Percentiles rank a stretch among this genome's conserved stretches.
Evolutionary conservation across 768 basidiomycete species (phyloP).

Genomic region (Suillus hirtellus): DNA sequence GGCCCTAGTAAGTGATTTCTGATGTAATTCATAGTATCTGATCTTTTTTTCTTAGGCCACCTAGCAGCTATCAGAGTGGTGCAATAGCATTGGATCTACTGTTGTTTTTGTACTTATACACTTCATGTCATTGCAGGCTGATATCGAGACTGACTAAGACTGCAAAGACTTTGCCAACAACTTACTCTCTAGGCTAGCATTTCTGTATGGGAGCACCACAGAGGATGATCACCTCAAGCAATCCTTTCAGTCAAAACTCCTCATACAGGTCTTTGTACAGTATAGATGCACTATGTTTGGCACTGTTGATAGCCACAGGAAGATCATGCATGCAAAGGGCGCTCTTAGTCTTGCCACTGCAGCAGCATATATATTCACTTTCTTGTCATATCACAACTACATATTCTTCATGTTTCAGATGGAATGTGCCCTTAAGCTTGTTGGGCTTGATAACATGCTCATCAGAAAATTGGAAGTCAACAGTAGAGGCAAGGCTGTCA

Average conservation of each 20-base stretch:
- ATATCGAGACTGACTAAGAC: background rate
- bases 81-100: slow-evolving; percentile 11
- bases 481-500: background rate
- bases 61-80: slow-evolving; percentile 14
- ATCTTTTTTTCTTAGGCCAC: background rate
- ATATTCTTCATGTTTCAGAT: slow-evolving; percentile 10
- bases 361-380: slow-evolving; percentile 5
- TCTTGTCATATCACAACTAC: background rate
- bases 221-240: background rate
- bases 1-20: background rate
- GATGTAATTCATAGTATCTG: slow-evolving; percentile 7
- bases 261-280: slow-evolving; percentile 13
- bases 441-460: background rate
- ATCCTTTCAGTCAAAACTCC: slow-evolving; percentile 1
- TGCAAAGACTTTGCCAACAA: no score
- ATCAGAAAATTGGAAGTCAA: background rate
- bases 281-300: background rate
- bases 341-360: slow-evolving; percentile 9
- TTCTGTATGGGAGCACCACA: background rate
- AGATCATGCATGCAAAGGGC: slow-evolving; percentile 3
- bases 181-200: no score
- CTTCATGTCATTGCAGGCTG: background rate
- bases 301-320: background rate
- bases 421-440: slow-evolving; percentile 10
- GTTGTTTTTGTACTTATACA: background rate